Conservation (phyloP, 2,329 filamentous ascomycete genomes). For the Fonsecaea monophora region DNA sequence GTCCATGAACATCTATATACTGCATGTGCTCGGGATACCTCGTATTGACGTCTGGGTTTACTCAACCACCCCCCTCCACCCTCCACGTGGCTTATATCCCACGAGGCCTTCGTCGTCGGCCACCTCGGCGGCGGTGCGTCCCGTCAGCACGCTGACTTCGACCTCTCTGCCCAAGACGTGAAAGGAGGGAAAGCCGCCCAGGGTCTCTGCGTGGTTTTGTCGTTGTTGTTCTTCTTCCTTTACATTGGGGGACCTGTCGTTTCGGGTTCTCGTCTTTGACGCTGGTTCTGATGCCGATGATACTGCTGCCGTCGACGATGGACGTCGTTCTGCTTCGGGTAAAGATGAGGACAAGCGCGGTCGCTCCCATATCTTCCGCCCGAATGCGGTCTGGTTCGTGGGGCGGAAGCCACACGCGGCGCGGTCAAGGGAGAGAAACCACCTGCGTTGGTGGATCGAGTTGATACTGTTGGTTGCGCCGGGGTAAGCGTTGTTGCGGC, state of each 20-base stretch:
- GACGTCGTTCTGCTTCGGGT: background rate
- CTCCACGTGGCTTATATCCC: slow-evolving; percentile 63
- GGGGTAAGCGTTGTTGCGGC: slow-evolving; percentile 68
- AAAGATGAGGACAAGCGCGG: background rate
- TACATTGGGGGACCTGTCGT: background rate
- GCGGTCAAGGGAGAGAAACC: slow-evolving; percentile 70
- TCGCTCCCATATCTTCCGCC: slow-evolving; percentile 43
- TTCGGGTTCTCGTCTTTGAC: too few species aligned
- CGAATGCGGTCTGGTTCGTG: slow-evolving; percentile 14
- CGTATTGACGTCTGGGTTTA: slow-evolving; percentile 5
- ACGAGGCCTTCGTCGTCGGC: slow-evolving; percentile 67
- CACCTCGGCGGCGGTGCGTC: slow-evolving; percentile 64
- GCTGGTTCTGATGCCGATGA: too few species aligned
- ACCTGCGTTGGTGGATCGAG: slow-evolving; percentile 70
- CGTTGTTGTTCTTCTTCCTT: slow-evolving; percentile 2
- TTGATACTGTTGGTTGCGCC: slow-evolving; percentile 70
- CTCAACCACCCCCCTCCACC: slow-evolving; percentile 59
- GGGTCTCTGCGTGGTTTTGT: background rate
- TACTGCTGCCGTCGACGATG: too few species aligned
- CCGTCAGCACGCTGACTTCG: slow-evolving; percentile 72
- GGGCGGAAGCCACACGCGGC: slow-evolving; percentile 62
- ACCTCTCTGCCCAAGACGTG: slow-evolving; percentile 65
- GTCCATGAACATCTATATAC: too few species aligned
- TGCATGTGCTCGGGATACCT: too few species aligned
- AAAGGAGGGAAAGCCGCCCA: slow-evolving; percentile 62